Conservation (phyloP, 2,329 filamentous ascomycete genomes). For the Rhexocercosporidium sp. region DNA sequence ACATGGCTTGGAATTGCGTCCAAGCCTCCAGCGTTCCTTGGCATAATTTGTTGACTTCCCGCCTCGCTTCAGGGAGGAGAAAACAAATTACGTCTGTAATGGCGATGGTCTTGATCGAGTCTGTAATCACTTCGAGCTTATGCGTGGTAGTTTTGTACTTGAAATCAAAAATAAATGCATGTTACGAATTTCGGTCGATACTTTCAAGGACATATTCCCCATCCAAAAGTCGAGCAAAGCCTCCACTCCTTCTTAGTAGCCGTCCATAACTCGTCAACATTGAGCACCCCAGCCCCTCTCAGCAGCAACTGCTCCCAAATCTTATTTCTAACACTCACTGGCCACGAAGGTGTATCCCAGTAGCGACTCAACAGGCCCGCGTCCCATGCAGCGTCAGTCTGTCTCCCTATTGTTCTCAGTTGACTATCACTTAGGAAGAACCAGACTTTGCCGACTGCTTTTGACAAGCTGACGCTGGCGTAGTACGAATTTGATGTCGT, state of each 20-base stretch:
- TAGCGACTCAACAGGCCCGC: conserved; percentile 60
- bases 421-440: conserved; percentile 52
- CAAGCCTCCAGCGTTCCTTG: too few relatives aligned
- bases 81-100: too few relatives aligned
- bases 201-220: conserved; percentile 8
- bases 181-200: too few relatives aligned
- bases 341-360: conserved; percentile 63
- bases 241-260: conserved; percentile 31
- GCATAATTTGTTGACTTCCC: too few relatives aligned
- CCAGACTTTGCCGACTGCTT: conserved; percentile 54
- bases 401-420: conserved; percentile 46
- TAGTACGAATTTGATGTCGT: conserved; percentile 65
- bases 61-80: too few relatives aligned
- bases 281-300: conserved; percentile 62
- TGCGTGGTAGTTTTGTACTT: background rate
- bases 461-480: conserved; percentile 61
- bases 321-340: conserved; percentile 51
- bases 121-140: background rate
- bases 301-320: conserved; percentile 58
- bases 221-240: background rate
- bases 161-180: too few relatives aligned
- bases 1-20: background rate
- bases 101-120: too few relatives aligned
- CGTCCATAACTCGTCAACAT: conserved; percentile 59
- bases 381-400: conserved; percentile 51